Evolutionary conservation across 148 eudicot species (phyloP), one percentile per base, ranked within the genome.

Genomic region (Cornus florida): DNA sequence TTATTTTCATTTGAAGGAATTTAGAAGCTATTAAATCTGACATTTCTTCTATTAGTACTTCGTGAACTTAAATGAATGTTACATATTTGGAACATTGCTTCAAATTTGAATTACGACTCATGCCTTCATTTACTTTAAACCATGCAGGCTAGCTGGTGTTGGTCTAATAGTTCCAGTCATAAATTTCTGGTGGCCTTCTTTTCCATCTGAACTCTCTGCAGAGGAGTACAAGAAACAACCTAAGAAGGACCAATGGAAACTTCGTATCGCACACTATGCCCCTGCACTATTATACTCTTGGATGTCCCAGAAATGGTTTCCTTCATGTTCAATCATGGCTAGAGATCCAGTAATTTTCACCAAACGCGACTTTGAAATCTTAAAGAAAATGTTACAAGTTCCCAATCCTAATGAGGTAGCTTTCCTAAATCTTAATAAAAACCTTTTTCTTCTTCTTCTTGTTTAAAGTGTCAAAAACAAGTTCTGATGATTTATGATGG

Each of bases 251-350:
- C 86, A 77, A 66, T 86, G 89, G 79, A 83, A 75, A 7, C 67
- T 84, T 56, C 85, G 88, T 72, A 10, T 90, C 22, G 69, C 87
- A 43, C 88, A 83, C 71, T 87, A 89, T 60, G 53, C 80, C 43
- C 94, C 96, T 12, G 83, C 90, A 48, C 79, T 94, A 75, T 56
- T 92, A 13, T 88, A 88, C 77, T 94, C 96, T 96, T 94, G 94
- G 94, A 80, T 90, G 90, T 89, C 96, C 35, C 96, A 92, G 72
- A 92, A 88, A 69, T 53, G 86, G 84, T 86, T 94, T 31, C 87
- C 88, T 53, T 75, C 94, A 8, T 67, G 89, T 10, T 79, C 79
- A 81, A 82, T 90, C 23, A 82, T 92, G 83, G 92, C 88, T 80
- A 83, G 84, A 67, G 89, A 89, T 70, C 90, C 92, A 6, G 79